Evolutionary conservation across 2,329 filamentous ascomycete species (phyloP).

Genomic region (Colletotrichum filicis): DNA sequence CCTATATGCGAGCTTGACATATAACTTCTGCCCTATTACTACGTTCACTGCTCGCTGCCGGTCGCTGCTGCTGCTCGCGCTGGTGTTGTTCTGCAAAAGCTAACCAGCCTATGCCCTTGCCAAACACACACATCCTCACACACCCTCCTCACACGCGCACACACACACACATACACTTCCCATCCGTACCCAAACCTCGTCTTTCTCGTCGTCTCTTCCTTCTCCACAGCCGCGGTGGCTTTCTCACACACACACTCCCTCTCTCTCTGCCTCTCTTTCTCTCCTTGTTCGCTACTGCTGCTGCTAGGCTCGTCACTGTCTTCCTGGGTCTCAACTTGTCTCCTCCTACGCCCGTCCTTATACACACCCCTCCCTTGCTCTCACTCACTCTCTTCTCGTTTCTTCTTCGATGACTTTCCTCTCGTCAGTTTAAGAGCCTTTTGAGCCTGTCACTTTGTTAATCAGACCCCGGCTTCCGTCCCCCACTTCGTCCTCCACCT

Average conservation of each 20-base stretch:
- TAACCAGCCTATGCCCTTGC: slow-evolving; percentile 29
- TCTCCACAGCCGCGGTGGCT: slow-evolving; percentile 28
- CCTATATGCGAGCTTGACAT: slow-evolving; percentile 34
- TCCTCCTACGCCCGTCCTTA: slow-evolving; percentile 27
- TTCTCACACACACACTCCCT: slow-evolving; percentile 8
- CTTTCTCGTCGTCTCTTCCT: slow-evolving; percentile 30
- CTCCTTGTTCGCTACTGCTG: neutral
- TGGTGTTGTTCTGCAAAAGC: slow-evolving; percentile 19
- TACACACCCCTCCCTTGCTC: slow-evolving; percentile 28
- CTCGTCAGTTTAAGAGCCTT: slow-evolving; percentile 33
- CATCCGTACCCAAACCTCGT: slow-evolving; percentile 15
- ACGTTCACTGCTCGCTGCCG: slow-evolving; percentile 16
- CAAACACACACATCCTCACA: slow-evolving; percentile 26
- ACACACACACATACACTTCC: neutral
- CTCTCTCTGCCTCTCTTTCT: slow-evolving; percentile 13
- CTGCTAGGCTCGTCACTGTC: slow-evolving; percentile 12
- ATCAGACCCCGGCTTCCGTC: slow-evolving; percentile 36
- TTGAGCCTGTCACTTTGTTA: slow-evolving; percentile 38
- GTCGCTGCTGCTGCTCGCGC: slow-evolving; percentile 5
- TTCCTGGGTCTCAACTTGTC: slow-evolving; percentile 20
- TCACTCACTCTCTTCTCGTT: slow-evolving; percentile 26
- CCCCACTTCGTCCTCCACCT: slow-evolving; percentile 35
- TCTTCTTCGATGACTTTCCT: slow-evolving; percentile 35
- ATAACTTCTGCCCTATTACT: slow-evolving; percentile 33
- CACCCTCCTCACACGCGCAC: slow-evolving; percentile 6